Percentiles rank a stretch among this genome's conserved stretches.
Conservation (phyloP, 2,329 filamentous ascomycete species). For the Nectriaceae sp. region DNA sequence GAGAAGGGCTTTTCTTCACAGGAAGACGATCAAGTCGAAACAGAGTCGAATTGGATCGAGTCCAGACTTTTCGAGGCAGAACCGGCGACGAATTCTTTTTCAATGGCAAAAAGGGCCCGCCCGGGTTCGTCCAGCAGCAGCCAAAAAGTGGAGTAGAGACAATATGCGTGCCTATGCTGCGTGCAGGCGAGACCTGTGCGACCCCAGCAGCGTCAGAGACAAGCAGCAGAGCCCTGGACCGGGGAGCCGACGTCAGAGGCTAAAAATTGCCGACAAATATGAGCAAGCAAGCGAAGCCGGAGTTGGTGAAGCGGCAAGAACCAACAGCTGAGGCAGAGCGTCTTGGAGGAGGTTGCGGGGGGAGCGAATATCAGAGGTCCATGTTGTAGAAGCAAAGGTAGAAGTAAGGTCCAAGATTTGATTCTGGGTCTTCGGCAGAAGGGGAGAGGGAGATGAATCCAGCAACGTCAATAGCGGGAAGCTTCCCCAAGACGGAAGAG, state of each 20-base stretch:
- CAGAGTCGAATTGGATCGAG: conserved; percentile 13
- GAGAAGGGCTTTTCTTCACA: background rate
- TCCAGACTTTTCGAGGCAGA: conserved; percentile 19
- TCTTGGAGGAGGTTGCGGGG: background rate
- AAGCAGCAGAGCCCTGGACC: background rate
- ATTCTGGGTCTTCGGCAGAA: background rate
- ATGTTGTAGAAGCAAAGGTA: background rate
- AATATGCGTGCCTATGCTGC: conserved; percentile 8
- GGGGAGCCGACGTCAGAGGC: background rate
- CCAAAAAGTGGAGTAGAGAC: background rate
- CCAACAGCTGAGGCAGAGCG: background rate
- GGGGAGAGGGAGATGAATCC: background rate
- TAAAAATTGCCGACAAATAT: background rate
- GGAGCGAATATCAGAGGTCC: background rate
- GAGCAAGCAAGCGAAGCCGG: background rate
- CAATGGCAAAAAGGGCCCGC: conserved; percentile 22
- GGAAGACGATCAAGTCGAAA: conserved; percentile 7
- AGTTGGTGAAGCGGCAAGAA: background rate
- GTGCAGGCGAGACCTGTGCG: background rate
- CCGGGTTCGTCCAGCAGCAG: conserved; percentile 12
- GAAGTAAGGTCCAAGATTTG: background rate
- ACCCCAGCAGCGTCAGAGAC: background rate
- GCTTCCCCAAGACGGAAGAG: background rate
- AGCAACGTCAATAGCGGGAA: background rate
- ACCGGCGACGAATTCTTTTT: conserved; percentile 19